Evolutionary conservation across 768 basidiomycete genomes (phyloP), one percentile per base, ranked within the genome.

Genomic region (Collybiopsis luxurians): DNA sequence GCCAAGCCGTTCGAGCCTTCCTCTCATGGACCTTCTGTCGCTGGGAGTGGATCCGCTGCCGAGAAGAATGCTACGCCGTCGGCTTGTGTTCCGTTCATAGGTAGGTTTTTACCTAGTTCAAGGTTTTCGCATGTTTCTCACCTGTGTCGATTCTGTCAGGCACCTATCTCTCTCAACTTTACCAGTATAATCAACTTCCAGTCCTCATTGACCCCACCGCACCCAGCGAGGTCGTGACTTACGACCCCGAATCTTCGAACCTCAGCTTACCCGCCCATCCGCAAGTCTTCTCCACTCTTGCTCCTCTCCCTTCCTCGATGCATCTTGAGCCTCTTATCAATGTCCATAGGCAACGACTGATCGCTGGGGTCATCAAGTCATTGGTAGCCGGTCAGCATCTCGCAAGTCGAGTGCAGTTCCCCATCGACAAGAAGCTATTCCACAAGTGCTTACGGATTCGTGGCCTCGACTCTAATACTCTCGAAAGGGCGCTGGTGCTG

Each of bases 271-370:
- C 85, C 1, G 80, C 85, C 28, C 85, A 87, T 60, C 89, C 91
- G 0, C 89, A 92, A 59, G 89, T 92, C 26, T 94, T 94, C 69
- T 77, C 84, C 0, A 77, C 85, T 12, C 79, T 94, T 5, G 78
- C 84, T 2, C 80, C 86, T 7, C 81, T 93, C 3, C 92, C 91
- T 0, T 66, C 83, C 1, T 80, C 82, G n/a, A 90, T 92, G 77
- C 83, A 86, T 59, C 80, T 94, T 27, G 90, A 93, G 63, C 90
- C 92, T 3, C 71, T 94, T 57, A 90, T 94, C 72, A 94, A 92
- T 66, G 87, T 94, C 5, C 90, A 93, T 70, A 93, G 94, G 70
- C 92, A 94, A 66, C 83, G 92, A 34, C 72, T 87, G 61, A 89
- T 91, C 52, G 90, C 92, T 10, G 81, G 80, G 15, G 86, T 90